Conservation (phyloP, 805 yeast species). For the Suhomyces vadensis region DNA sequence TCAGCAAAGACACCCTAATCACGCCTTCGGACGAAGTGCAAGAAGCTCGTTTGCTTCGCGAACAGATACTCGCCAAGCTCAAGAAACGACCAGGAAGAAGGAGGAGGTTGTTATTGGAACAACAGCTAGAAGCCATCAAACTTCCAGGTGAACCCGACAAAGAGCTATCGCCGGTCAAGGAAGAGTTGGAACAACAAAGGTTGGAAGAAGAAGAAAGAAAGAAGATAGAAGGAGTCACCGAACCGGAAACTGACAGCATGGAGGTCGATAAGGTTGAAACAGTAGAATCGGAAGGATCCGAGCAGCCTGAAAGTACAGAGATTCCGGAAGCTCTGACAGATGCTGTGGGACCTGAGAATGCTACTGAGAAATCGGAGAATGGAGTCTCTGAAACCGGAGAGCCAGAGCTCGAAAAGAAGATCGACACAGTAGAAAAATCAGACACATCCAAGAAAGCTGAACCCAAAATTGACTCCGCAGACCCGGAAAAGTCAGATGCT, state of each 20-base stretch:
- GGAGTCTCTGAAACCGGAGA: neutral
- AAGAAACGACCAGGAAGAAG: slow-evolving; percentile 48
- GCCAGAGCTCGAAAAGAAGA: neutral
- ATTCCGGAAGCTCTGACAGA: no score
- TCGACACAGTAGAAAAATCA: no score
- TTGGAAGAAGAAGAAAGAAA: slow-evolving; percentile 22
- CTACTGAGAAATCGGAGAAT: neutral
- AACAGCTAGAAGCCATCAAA: slow-evolving; percentile 21
- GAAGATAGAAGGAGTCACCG: slow-evolving; percentile 9
- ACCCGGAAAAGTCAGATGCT: no score
- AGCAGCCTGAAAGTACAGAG: no score
- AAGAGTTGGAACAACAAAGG: slow-evolving; percentile 25
- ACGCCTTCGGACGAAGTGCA: slow-evolving; percentile 66
- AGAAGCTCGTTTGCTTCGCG: slow-evolving; percentile 43
- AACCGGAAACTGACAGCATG: slow-evolving; percentile 17
- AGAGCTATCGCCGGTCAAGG: slow-evolving; percentile 28
- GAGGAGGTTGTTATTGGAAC: slow-evolving; percentile 38
- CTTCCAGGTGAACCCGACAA: slow-evolving; percentile 35
- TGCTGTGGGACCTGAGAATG: no score
- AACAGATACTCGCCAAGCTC: slow-evolving; percentile 34
- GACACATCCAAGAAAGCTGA: no score
- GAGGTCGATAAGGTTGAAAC: slow-evolving; percentile 17
- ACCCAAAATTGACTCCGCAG: no score
- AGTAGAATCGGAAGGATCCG: slow-evolving; percentile 17
- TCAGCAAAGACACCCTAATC: slow-evolving; percentile 49